phyloP scores from a whole-genome alignment of 2,329 filamentous ascomycete genomes.

The Ramichloridium luteum region DNA sequence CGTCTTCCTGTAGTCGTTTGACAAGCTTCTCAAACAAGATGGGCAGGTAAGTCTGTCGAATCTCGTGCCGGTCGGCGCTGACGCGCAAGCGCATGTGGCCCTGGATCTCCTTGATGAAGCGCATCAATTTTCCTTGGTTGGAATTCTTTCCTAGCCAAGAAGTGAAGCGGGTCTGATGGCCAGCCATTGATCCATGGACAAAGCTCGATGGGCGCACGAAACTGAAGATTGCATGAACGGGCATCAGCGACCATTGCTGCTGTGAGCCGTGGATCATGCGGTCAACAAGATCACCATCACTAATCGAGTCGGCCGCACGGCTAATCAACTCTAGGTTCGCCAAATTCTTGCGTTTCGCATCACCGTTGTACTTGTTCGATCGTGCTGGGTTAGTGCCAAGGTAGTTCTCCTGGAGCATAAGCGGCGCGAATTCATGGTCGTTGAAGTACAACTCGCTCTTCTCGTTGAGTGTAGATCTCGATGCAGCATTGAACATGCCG shows the following conservation, averaged over 20 bases:
- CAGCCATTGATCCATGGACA: constrained; percentile 60
- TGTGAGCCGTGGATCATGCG: constrained; percentile 97
- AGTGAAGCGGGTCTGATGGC: constrained; percentile 62
- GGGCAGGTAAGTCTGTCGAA: constrained; percentile 88
- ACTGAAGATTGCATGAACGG: constrained; percentile 87
- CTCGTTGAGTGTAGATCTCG: constrained; percentile 82
- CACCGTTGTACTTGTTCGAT: constrained; percentile 47
- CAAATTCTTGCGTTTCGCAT: constrained; percentile 53
- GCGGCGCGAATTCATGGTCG: constrained; percentile 90
- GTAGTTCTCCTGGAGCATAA: constrained; percentile 99
- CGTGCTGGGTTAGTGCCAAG: constrained; percentile 65
- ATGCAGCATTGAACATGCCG: constrained; percentile 71
- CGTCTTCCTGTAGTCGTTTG: constrained; percentile 60
- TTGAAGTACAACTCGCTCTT: constrained; percentile 99
- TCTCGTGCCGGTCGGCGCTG: constrained; percentile 83
- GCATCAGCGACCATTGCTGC: constrained; percentile 98
- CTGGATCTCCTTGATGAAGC: constrained; percentile 85
- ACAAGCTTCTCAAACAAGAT: constrained; percentile 73
- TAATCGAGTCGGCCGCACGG: constrained; percentile 87
- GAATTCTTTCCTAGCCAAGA: constrained; percentile 93
- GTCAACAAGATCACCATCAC: constrained; percentile 90
- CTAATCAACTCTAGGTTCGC: constrained; percentile 80
- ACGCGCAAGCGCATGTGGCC: constrained; percentile 89
- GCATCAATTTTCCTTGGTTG: constrained; percentile 60
- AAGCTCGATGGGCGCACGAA: constrained; percentile 86